Conservation (phyloP, 2,329 filamentous ascomycete species). For the Achaetomium macrosporum region DNA sequence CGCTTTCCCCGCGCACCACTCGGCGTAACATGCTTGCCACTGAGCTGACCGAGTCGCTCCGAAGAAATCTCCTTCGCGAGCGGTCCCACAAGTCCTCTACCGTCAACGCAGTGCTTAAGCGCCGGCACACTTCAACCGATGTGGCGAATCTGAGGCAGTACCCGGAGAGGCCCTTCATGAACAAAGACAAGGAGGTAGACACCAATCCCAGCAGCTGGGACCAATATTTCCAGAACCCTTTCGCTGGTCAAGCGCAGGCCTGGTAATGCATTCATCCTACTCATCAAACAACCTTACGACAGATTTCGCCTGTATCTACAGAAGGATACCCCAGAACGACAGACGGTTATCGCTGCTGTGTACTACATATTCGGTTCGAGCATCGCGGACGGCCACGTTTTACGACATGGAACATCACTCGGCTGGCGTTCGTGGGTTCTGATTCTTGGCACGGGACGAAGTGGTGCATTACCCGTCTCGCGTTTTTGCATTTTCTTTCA, state of each 20-base stretch:
- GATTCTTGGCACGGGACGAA: neutral
- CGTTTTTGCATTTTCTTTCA: neutral
- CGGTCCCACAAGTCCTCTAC: slow-evolving; percentile 90
- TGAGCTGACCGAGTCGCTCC: slow-evolving; percentile 87
- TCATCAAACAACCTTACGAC: slow-evolving; percentile 4
- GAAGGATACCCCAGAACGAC: slow-evolving; percentile 23
- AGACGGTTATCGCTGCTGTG: slow-evolving; percentile 22
- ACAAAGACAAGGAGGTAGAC: slow-evolving; percentile 46
- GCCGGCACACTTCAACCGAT: slow-evolving; percentile 84
- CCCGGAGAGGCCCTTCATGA: slow-evolving; percentile 59
- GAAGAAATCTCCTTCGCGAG: slow-evolving; percentile 89
- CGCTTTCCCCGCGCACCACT: slow-evolving; percentile 85
- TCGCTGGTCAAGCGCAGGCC: slow-evolving; percentile 71
- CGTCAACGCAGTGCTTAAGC: slow-evolving; percentile 81
- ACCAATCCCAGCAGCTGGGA: slow-evolving; percentile 72
- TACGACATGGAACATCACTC: slow-evolving; percentile 24
- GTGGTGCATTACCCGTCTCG: neutral
- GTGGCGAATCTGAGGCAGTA: slow-evolving; percentile 82
- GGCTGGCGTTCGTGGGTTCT: slow-evolving; percentile 19
- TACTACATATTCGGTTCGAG: slow-evolving; percentile 21
- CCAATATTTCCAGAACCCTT: slow-evolving; percentile 77
- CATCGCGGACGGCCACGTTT: slow-evolving; percentile 18
- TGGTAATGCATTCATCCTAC: slow-evolving; percentile 54
- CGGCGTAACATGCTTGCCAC: slow-evolving; percentile 92
- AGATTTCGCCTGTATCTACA: slow-evolving; percentile 5